Percentiles rank a stretch among this genome's conserved stretches.
These are phyloP conservation scores for Acer saccharum DNA, from an alignment of 345 rosid species.

Conservation along the genomic window DNA sequence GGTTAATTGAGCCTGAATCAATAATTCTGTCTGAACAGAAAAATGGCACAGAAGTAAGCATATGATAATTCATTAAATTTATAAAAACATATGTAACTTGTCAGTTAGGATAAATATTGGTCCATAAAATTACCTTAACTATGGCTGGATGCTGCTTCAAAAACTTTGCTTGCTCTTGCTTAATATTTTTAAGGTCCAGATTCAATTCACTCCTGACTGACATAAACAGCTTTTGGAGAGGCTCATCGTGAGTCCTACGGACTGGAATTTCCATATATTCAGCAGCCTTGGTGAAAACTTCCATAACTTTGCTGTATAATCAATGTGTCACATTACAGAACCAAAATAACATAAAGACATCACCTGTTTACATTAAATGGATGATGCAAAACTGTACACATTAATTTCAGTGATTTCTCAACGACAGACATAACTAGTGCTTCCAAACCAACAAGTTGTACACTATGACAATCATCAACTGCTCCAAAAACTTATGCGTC, in stretches of 20 bases:
- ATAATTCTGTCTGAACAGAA: constrained; percentile 77
- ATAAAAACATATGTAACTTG: constrained; percentile 4
- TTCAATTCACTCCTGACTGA: constrained; percentile 97
- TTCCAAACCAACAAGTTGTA: neutral
- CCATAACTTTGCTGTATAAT: constrained; percentile 92
- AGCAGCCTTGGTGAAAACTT: constrained; percentile 94
- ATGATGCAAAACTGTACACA: neutral
- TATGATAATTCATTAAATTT: constrained; percentile 11
- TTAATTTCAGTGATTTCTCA: neutral
- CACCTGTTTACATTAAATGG: neutral
- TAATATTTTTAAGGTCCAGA: constrained; percentile 89
- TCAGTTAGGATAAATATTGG: constrained; percentile 13
- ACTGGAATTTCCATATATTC: constrained; percentile 97
- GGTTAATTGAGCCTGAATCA: constrained; percentile 97
- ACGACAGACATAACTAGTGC: neutral
- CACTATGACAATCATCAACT: neutral
- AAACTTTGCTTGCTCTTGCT: constrained; percentile 99
- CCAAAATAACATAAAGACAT: neutral
- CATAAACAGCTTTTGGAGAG: constrained; percentile 94
- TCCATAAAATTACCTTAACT: constrained; percentile 65
- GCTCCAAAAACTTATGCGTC: neutral
- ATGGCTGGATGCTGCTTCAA: constrained; percentile 98
- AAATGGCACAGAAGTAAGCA: constrained; percentile 9
- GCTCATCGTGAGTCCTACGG: constrained; percentile 93
- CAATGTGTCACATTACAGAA: constrained; percentile 18